These are phyloP conservation scores for Phytomonas serpens DNA, from an alignment of 208 protist genomes.

Conservation along the genomic window DNA sequence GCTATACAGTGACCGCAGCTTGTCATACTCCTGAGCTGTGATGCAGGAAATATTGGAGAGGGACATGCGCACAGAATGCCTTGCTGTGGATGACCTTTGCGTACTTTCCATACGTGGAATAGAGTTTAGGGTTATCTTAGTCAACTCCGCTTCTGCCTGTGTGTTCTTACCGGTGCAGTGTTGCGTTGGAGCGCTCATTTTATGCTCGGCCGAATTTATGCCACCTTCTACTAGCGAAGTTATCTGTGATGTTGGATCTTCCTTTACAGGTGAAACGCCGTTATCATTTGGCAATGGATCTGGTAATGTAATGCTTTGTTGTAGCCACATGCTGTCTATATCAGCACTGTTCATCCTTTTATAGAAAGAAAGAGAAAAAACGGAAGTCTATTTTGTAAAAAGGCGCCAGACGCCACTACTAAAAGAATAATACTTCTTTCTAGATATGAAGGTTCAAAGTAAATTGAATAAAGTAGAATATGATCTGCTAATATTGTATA, in stretches of 20 bases:
- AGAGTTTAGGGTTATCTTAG: constrained; percentile 43
- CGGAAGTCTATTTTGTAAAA: neutral
- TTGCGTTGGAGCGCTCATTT: constrained; percentile 14
- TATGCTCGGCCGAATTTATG: constrained; percentile 3
- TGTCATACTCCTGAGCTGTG: constrained; percentile 73
- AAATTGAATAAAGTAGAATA: neutral
- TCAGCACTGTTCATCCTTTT: constrained; percentile 10
- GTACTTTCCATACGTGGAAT: constrained; percentile 24
- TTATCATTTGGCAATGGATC: constrained; percentile 56
- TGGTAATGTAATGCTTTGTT: constrained; percentile 67
- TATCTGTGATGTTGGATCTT: neutral
- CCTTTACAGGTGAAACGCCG: neutral
- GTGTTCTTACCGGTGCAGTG: constrained; percentile 12
- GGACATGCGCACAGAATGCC: constrained; percentile 41
- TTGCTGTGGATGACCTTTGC: constrained; percentile 26
- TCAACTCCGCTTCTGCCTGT: constrained; percentile 43
- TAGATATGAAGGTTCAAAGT: neutral
- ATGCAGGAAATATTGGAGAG: constrained; percentile 55
- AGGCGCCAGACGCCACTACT: neutral
- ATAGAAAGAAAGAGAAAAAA: neutral
- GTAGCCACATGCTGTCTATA: constrained; percentile 75
- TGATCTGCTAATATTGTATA: neutral
- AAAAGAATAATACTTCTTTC: neutral
- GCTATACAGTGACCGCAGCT: constrained; percentile 56
- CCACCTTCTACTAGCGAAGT: neutral